Base-by-base conservation (phyloP, 331 rosid species). In the Pyrus hybrid region DNA sequence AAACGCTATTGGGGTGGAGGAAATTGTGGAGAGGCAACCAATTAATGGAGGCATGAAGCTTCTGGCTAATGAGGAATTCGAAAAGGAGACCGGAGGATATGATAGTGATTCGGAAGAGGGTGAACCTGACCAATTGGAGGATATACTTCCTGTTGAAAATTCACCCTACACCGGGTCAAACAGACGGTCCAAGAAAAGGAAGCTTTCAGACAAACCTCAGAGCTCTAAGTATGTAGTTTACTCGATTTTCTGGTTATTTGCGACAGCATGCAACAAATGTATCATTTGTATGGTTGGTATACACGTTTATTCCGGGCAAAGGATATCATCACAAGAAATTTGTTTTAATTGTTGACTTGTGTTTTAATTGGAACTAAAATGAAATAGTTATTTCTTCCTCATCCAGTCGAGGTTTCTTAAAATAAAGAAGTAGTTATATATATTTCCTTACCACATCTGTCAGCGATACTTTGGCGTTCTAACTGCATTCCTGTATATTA, bases 131-230 rank as follows among this genome's bases (percentile, higher is more conserved):
- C 77, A 76, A 25, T 20, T 75, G 32, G 89, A 85, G 53, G 90
- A 80, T 69, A 72, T 33, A 10, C 67, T 70, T 47, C 79, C 58
- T 45, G 79, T 78, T 64, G 77, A 85, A 71, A 22, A 80, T 79
- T 63, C 58, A 45, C 75, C 82, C 10, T 74, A 80, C 6, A 30
- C 45, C 8, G 33, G 33, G 22, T 13, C 62, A 77, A 33, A 29
- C 78, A 71, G 47, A 68, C 49, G 13, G 69, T 85, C 93, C 18
- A 95, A 85, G 81, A 95, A 95, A 77, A 87, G 98, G 75, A 92
- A 95, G 83, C 91, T 90, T 43, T 76, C 89, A 1, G 80, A 85
- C 83, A 88, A 82, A 73, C 88, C 80, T 22, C 80, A 69, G 83
- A 87, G 83, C 70, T 74, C 91, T 5, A 92, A 88, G 98, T 92